A percentile compares a stretch with the other conserved stretches of the same genome.
phyloP scores from a whole-genome alignment of 2,329 filamentous ascomycete genomes.

The Ceratocystis colombiana region DNA sequence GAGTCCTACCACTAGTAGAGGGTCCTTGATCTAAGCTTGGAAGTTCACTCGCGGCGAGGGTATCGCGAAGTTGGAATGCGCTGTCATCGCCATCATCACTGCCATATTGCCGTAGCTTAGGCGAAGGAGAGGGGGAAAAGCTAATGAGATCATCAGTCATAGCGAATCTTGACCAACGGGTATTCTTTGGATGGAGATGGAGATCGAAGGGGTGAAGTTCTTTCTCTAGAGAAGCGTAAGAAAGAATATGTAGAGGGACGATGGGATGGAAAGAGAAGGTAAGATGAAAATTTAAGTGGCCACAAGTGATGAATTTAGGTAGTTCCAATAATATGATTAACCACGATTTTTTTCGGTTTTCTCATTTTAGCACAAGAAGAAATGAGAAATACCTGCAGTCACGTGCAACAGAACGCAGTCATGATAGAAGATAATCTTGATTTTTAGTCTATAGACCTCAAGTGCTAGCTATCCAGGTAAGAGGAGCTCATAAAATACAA shows the following conservation, averaged over 20 bases:
- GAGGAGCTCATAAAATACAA: constrained; percentile 10
- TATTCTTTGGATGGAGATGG: background rate
- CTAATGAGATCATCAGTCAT: constrained; percentile 13
- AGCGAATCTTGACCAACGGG: background rate
- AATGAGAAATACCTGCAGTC: background rate
- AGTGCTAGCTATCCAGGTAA: background rate
- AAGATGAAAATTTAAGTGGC: background rate
- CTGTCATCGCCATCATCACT: background rate
- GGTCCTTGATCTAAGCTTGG: no score
- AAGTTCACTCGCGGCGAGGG: no score
- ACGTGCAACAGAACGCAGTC: background rate
- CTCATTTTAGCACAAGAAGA: background rate
- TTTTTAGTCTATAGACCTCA: background rate
- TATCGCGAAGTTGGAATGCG: background rate
- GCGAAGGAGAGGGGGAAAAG: background rate
- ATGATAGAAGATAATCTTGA: background rate
- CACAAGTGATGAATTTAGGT: background rate
- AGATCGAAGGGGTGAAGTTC: background rate
- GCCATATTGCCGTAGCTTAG: background rate
- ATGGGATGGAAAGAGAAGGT: background rate
- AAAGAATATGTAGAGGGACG: background rate
- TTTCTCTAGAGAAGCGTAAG: background rate
- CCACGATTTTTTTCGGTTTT: background rate
- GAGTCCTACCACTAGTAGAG: no score
- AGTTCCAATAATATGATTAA: background rate